Conservation (phyloP, 2,329 filamentous ascomycete species). For the Fusarium sp. region DNA sequence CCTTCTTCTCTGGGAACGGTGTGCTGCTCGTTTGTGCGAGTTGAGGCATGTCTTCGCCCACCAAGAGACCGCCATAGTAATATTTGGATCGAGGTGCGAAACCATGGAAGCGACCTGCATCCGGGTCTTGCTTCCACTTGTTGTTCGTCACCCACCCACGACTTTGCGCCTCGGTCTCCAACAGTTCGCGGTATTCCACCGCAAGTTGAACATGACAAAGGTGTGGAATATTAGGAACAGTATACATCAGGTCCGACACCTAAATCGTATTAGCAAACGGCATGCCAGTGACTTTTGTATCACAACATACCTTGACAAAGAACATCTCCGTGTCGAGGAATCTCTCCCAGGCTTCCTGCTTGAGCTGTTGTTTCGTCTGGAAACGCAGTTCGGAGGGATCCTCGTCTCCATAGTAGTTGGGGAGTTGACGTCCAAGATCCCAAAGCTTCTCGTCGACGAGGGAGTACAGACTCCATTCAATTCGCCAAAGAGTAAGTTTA, state of each 20-base stretch:
- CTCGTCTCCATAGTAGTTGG: constrained; percentile 61
- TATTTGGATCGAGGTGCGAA: constrained; percentile 70
- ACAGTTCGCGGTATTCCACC: constrained; percentile 70
- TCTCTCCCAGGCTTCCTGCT: constrained; percentile 61
- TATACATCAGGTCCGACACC: constrained; percentile 72
- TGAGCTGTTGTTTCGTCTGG: constrained; percentile 58
- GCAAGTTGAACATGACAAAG: constrained; percentile 66
- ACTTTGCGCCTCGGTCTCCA: constrained; percentile 61
- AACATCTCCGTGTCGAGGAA: constrained; percentile 72
- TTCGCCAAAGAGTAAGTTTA: constrained; percentile 70
- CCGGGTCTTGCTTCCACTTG: constrained; percentile 72
- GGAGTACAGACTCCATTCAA: constrained; percentile 68
- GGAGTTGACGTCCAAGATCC: constrained; percentile 65
- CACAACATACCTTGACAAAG: constrained; percentile 69
- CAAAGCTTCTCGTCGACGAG: constrained; percentile 62
- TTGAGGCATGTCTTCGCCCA: constrained; percentile 63
- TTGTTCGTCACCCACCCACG: constrained; percentile 55
- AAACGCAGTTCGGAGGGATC: constrained; percentile 59
- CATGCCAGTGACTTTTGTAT: not conserved
- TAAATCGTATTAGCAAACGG: constrained; percentile 44
- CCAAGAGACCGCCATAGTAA: constrained; percentile 66
- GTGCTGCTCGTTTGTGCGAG: constrained; percentile 61
- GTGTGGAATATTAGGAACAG: constrained; percentile 68
- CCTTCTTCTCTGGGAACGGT: constrained; percentile 66
- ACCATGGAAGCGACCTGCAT: constrained; percentile 60